phyloP scores from a whole-genome alignment of 805 yeast species.

The Jamesozyma jinghongensis region DNA sequence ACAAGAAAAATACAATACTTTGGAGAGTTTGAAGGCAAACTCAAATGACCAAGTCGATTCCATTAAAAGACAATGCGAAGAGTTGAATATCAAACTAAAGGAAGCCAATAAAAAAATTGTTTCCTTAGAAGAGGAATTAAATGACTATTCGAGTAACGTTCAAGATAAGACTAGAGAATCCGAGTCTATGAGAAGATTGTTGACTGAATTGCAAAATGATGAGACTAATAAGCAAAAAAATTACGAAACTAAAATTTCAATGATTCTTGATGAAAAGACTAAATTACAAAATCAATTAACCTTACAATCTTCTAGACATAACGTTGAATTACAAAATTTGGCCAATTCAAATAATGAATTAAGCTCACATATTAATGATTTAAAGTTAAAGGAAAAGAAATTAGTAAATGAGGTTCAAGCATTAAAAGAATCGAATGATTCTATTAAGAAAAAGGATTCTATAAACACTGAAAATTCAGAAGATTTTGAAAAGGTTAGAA shows the following conservation, averaged over 20 bases:
- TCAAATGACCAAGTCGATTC: constrained; percentile 39
- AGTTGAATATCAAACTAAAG: constrained; percentile 51
- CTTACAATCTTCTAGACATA: constrained; percentile 42
- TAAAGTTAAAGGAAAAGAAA: constrained; percentile 32
- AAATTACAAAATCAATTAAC: constrained; percentile 48
- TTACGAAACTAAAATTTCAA: constrained; percentile 41
- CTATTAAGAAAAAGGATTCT: constrained; percentile 21
- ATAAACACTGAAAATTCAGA: constrained; percentile 24
- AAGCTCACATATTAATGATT: constrained; percentile 29
- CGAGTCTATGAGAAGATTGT: constrained; percentile 55
- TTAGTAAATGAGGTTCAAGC: constrained; percentile 26
- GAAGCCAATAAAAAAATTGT: constrained; percentile 57
- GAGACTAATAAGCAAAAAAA: constrained; percentile 46
- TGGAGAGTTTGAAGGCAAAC: constrained; percentile 31
- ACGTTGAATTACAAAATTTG: constrained; percentile 58
- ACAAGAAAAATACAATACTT: constrained; percentile 33
- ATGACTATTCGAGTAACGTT: constrained; percentile 59
- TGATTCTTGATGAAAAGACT: constrained; percentile 51
- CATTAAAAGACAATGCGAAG: constrained; percentile 63
- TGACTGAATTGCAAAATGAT: constrained; percentile 59
- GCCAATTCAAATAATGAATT: constrained; percentile 37
- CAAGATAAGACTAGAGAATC: constrained; percentile 80
- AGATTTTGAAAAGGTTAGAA: constrained; percentile 25
- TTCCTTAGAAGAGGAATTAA: constrained; percentile 71
- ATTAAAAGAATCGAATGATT: constrained; percentile 24